Conservation (phyloP, 305 asterid species). For the Euphrasia arctica region DNA sequence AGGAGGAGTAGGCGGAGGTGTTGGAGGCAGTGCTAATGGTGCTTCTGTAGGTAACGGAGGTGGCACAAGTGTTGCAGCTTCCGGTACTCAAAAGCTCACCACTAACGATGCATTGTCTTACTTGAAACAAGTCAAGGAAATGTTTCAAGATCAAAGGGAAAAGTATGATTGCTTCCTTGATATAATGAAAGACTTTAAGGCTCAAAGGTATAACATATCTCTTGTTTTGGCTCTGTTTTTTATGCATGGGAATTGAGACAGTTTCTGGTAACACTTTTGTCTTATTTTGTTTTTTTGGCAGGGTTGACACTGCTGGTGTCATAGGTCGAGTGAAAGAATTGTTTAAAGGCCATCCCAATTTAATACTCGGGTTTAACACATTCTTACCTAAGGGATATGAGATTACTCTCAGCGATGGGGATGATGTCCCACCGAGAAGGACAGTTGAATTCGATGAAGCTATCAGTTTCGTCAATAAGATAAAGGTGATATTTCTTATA, state of each 20-base stretch:
- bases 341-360: slow-evolving; percentile 54
- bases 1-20: slow-evolving; percentile 21
- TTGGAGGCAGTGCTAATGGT: not conserved
- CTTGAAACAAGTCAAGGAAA: slow-evolving; percentile 57
- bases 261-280: slow-evolving; percentile 23
- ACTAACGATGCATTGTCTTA: slow-evolving; percentile 57
- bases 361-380: slow-evolving; percentile 78
- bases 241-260: too few species aligned
- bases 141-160: slow-evolving; percentile 56
- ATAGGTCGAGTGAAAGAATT: slow-evolving; percentile 69
- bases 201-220: slow-evolving; percentile 56
- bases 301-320: slow-evolving; percentile 89
- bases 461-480: slow-evolving; percentile 58
- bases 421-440: slow-evolving; percentile 7
- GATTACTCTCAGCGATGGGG: slow-evolving; percentile 4
- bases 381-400: slow-evolving; percentile 85
- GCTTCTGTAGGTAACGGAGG: slow-evolving; percentile 25
- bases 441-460: slow-evolving; percentile 39
- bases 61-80: slow-evolving; percentile 26
- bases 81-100: slow-evolving; percentile 48
- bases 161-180: slow-evolving; percentile 70
- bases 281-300: slow-evolving; percentile 35
- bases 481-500: not conserved
- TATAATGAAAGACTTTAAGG: slow-evolving; percentile 97
- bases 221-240: too few species aligned